Conservation (phyloP, 306 rosid species). For the Pterocarpus macrocarpus region DNA sequence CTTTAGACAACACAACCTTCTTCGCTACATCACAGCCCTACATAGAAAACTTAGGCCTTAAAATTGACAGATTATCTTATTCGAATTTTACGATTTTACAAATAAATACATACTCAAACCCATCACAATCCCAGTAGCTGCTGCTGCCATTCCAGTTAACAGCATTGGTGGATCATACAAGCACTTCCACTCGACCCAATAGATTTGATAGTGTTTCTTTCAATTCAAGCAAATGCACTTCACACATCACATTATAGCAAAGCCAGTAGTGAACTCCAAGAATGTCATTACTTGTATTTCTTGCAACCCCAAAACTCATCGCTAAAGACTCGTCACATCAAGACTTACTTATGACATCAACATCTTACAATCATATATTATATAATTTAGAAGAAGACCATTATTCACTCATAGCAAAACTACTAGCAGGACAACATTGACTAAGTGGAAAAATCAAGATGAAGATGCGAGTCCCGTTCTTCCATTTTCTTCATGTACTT, state of each 20-base stretch:
- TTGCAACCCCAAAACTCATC: constrained; percentile 56
- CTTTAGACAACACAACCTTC: background rate
- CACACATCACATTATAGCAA: constrained; percentile 48
- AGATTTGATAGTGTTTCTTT: constrained; percentile 54
- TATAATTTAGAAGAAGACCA: constrained; percentile 22
- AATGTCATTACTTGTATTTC: constrained; percentile 57
- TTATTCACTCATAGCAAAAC: background rate
- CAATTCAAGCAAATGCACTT: constrained; percentile 69
- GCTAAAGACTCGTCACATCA: constrained; percentile 11
- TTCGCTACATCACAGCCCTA: constrained; percentile 1
- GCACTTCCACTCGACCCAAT: constrained; percentile 1
- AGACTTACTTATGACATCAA: background rate
- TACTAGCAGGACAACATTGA: background rate
- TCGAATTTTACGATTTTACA: constrained; percentile 30
- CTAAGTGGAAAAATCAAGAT: background rate
- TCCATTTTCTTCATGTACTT: constrained; percentile 40
- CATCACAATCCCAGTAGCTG: background rate
- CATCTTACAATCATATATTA: background rate
- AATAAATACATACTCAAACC: background rate
- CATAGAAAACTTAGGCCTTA: constrained; percentile 31
- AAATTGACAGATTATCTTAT: constrained; percentile 43
- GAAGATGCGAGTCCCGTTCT: constrained; percentile 44
- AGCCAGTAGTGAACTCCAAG: constrained; percentile 86
- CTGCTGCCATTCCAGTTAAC: background rate
- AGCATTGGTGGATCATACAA: background rate